Evolutionary conservation across 108 stramenopile genomes (phyloP).

Genomic region (Pseudonitzschia multistriata): DNA sequence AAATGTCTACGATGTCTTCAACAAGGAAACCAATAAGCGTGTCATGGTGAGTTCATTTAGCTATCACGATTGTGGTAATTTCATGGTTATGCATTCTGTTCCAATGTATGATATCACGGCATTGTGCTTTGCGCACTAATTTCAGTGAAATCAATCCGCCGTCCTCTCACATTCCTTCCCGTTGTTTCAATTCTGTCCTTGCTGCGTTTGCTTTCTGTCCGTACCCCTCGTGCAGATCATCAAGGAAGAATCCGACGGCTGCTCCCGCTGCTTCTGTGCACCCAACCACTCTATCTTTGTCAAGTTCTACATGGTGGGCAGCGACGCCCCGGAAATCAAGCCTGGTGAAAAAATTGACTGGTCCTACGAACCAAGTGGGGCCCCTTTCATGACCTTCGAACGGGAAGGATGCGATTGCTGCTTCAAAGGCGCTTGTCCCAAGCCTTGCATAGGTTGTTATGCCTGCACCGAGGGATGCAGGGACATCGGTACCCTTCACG

Average conservation of each 20-base stretch:
- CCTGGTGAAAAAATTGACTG: conserved; percentile 9
- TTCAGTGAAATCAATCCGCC: too few species aligned
- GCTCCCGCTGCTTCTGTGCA: conserved; percentile 28
- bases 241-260: conserved; percentile 28
- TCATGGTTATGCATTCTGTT: too few species aligned
- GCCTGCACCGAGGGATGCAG: conserved; percentile 26
- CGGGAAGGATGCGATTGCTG: conserved; percentile 34
- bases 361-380: neutral
- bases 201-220: too few species aligned
- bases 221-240: too few species aligned
- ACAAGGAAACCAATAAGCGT: conserved; percentile 16
- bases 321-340: conserved; percentile 7
- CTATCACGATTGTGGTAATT: too few species aligned
- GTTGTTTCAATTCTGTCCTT: too few species aligned
- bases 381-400: conserved; percentile 28
- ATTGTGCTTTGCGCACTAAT: too few species aligned
- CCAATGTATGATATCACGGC: too few species aligned
- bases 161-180: too few species aligned
- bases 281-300: conserved; percentile 26
- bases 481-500: conserved; percentile 23
- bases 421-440: conserved; percentile 10
- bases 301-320: conserved; percentile 11
- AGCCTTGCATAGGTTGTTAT: conserved; percentile 32
- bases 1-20: conserved; percentile 34
- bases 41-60: conserved; percentile 13